Percentiles rank a stretch among this genome's conserved stretches.
These are phyloP conservation scores for Populus hybrid DNA, from an alignment of 441 rosid species.

Conservation along the genomic window DNA sequence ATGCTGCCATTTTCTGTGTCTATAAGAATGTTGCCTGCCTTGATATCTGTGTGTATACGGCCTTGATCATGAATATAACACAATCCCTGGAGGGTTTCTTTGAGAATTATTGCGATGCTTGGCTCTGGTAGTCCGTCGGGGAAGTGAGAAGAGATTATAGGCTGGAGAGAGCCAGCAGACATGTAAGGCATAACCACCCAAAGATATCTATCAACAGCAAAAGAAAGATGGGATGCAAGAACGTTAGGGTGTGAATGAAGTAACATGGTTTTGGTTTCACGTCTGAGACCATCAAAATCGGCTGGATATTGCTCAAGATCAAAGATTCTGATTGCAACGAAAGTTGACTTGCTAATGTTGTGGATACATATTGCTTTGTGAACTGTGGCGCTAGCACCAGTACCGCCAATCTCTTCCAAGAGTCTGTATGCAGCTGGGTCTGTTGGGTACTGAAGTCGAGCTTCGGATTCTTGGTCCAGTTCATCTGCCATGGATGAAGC, in stretches of 20 bases:
- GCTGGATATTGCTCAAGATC: constrained; percentile 64
- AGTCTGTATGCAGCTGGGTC: constrained; percentile 58
- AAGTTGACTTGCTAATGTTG: constrained; percentile 28
- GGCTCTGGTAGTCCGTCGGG: constrained; percentile 61
- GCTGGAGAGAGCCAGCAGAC: constrained; percentile 38
- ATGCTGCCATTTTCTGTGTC: constrained; percentile 58
- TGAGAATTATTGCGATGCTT: constrained; percentile 65
- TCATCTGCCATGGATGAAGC: constrained; percentile 31
- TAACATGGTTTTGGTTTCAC: constrained; percentile 72
- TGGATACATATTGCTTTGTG: constrained; percentile 76
- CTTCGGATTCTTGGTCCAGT: constrained; percentile 22
- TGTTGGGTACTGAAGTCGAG: constrained; percentile 48
- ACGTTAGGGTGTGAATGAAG: constrained; percentile 78
- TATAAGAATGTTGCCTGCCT: constrained; percentile 71
- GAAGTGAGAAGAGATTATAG: constrained; percentile 50
- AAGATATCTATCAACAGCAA: constrained; percentile 61
- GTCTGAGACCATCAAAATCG: constrained; percentile 58
- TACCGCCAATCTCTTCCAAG: constrained; percentile 54
- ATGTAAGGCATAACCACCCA: constrained; percentile 92
- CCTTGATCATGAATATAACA: constrained; percentile 81
- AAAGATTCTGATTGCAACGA: constrained; percentile 78
- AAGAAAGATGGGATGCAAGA: constrained; percentile 71
- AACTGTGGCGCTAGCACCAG: constrained; percentile 65
- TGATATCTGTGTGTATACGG: constrained; percentile 73
- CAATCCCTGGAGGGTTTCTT: constrained; percentile 61